phyloP scores from a whole-genome alignment of 805 yeast genomes.

The Wickerhamiella slavikovae region DNA sequence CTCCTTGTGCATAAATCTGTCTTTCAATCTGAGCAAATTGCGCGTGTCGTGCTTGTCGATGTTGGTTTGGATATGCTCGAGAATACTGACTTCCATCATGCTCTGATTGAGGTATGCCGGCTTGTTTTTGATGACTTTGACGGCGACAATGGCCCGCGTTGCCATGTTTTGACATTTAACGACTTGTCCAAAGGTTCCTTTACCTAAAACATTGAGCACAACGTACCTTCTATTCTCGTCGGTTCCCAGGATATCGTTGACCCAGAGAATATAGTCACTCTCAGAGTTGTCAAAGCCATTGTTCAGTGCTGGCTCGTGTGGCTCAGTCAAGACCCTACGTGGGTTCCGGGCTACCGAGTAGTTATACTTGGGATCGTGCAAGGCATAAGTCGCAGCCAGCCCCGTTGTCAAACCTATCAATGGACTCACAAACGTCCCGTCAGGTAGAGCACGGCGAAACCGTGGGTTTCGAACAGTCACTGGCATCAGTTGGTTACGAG shows the following conservation, averaged over 20 bases:
- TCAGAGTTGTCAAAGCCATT: conserved; percentile 78
- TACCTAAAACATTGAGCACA: conserved; percentile 79
- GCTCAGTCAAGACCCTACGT: conserved; percentile 78
- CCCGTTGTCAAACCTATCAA: conserved; percentile 58
- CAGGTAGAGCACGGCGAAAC: conserved; percentile 18
- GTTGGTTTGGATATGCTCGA: conserved; percentile 59
- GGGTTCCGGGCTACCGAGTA: conserved; percentile 79
- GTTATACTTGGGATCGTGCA: conserved; percentile 70
- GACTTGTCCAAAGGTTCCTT: conserved; percentile 97
- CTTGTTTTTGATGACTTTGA: conserved; percentile 80
- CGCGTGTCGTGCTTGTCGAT: conserved; percentile 52
- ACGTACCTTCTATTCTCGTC: conserved; percentile 72
- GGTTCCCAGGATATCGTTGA: conserved; percentile 77
- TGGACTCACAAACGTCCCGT: conserved; percentile 30
- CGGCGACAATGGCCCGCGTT: conserved; percentile 79
- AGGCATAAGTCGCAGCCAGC: conserved; percentile 56
- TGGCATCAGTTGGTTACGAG: conserved; percentile 18
- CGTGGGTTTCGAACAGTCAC: conserved; percentile 13
- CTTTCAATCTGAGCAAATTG: conserved; percentile 59
- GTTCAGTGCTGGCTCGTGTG: conserved; percentile 61
- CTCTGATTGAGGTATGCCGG: conserved; percentile 85
- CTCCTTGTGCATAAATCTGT: conserved; percentile 77
- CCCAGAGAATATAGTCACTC: conserved; percentile 79
- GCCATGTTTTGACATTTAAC: conserved; percentile 70
- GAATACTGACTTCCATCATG: conserved; percentile 66